Evolutionary conservation across 371 early-diverging fungal species (phyloP), one percentile per base, ranked within the genome.

Genomic region (Choanephora cucurbitarum): DNA sequence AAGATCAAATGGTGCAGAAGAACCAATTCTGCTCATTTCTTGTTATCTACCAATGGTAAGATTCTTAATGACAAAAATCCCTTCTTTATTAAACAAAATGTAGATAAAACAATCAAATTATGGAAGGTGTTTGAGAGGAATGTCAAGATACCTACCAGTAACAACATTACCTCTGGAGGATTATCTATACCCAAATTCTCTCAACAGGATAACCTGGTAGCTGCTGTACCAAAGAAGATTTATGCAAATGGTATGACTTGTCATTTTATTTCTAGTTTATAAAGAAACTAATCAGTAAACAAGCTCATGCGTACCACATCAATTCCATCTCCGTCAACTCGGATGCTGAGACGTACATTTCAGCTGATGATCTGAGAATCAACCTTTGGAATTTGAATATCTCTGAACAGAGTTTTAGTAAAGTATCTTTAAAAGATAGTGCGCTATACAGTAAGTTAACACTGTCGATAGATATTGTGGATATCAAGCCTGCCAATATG

Each of bases 401-500:
- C 34, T 88, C 89, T 34, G 89, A 94, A 62, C 93, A 94, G 73
- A 90, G 91, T 57, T 95, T 95, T 74, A 77, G 77, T 77, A 58
- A 60, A 62, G 40, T 32, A 33, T 44, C 33, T 31, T 15, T 11
- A 11, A 57, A 49, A 44, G 31, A 17, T 39, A 10, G 47, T 34
- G 14, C n/a, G 28, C 2, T 8, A 28, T 7, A 48, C 43, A 19
- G 28, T 5, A 7, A 28, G 14, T 19, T 9, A 11, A 37, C 14
- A 37, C n/a, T 37, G 14, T 37, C 9, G 9, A 37, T 62, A 77
- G 91, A 92, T 66, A 91, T 95, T 67, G 93, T 98, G 19, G 97
- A 98, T 68, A 93, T 96, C 57, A 98, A 97, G 71, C 96, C 97
- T 19, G 87, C 89, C 17, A 94, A 92, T 62, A 92, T 93, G 91